These are phyloP conservation scores for Fusarium keratoplasticum DNA, from an alignment of 2,329 filamentous ascomycete genomes.

Conservation along the genomic window DNA sequence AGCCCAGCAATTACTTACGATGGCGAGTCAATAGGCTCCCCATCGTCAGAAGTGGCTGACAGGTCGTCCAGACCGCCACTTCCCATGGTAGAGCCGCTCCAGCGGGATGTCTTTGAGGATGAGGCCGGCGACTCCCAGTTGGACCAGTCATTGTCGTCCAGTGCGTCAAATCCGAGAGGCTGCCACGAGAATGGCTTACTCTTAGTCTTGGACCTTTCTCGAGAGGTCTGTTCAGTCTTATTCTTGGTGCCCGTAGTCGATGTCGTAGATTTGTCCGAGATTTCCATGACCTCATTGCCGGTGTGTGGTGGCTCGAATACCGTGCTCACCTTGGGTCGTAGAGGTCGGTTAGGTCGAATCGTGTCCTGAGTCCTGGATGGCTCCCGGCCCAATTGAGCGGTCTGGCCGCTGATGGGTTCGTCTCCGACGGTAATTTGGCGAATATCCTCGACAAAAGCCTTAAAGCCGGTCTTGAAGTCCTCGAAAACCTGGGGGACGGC, in stretches of 20 bases:
- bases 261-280: constrained; percentile 32
- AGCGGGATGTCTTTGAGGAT: constrained; percentile 64
- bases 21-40: constrained; percentile 58
- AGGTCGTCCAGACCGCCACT: constrained; percentile 57
- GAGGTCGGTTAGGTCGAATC: constrained; percentile 56
- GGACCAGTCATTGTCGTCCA: constrained; percentile 73
- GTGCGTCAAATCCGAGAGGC: constrained; percentile 65
- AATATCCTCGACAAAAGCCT: constrained; percentile 95
- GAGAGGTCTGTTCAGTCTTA: constrained; percentile 40
- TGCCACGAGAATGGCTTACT: constrained; percentile 71
- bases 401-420: constrained; percentile 76
- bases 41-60: constrained; percentile 59
- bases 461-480: constrained; percentile 89
- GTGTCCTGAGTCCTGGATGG: constrained; percentile 56
- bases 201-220: constrained; percentile 55
- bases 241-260: constrained; percentile 48
- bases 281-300: constrained; percentile 21
- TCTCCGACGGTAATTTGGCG: constrained; percentile 96
- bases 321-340: constrained; percentile 56
- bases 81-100: constrained; percentile 71
- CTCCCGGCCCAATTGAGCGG: constrained; percentile 31
- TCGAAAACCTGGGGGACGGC: constrained; percentile 83
- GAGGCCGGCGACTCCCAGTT: constrained; percentile 72
- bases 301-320: constrained; percentile 54
- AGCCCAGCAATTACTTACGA: constrained; percentile 56